A percentile compares a stretch with the other conserved stretches of the same genome.
These are phyloP conservation scores for Bryoglossum gracile DNA, from an alignment of 495 filamentous ascomycete species.

Conservation along the genomic window DNA sequence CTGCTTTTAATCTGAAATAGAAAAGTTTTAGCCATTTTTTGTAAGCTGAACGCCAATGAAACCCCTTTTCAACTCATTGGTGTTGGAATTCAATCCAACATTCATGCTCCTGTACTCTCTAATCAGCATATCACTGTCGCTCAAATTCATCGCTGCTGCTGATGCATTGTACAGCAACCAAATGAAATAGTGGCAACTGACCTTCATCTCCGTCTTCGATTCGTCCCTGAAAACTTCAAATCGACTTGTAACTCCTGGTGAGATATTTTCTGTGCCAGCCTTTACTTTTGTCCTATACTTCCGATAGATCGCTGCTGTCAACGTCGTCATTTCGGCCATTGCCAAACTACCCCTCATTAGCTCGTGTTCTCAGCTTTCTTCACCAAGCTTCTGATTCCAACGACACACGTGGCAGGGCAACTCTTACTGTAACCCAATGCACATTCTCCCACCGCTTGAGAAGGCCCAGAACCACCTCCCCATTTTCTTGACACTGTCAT, in stretches of 20 bases:
- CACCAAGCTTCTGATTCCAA: too few species aligned
- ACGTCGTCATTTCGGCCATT: slow-evolving; percentile 38
- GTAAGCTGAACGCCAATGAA: too few species aligned
- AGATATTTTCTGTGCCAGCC: slow-evolving; percentile 18
- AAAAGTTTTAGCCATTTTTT: too few species aligned
- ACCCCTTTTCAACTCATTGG: too few species aligned
- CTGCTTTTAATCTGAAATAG: too few species aligned
- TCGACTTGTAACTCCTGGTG: slow-evolving; percentile 31
- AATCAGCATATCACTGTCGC: background rate
- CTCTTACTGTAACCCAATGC: slow-evolving; percentile 32
- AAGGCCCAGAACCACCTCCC: slow-evolving; percentile 36
- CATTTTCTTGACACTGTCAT: slow-evolving; percentile 31
- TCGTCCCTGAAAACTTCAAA: slow-evolving; percentile 39
- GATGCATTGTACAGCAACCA: too few species aligned
- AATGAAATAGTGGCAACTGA: background rate
- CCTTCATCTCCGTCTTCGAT: slow-evolving; percentile 7
- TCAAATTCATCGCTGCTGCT: too few species aligned
- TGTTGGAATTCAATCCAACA: slow-evolving; percentile 9
- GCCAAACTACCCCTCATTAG: slow-evolving; percentile 26
- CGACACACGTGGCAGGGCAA: slow-evolving; percentile 3
- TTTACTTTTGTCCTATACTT: slow-evolving; percentile 27
- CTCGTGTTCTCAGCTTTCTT: background rate
- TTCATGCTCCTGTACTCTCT: slow-evolving; percentile 3
- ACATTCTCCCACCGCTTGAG: slow-evolving; percentile 27
- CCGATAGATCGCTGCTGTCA: slow-evolving; percentile 31